Percentiles rank a stretch among this genome's conserved stretches.
Evolutionary conservation across 768 basidiomycete species (phyloP).

Genomic region (Lactarius sanguifluus): DNA sequence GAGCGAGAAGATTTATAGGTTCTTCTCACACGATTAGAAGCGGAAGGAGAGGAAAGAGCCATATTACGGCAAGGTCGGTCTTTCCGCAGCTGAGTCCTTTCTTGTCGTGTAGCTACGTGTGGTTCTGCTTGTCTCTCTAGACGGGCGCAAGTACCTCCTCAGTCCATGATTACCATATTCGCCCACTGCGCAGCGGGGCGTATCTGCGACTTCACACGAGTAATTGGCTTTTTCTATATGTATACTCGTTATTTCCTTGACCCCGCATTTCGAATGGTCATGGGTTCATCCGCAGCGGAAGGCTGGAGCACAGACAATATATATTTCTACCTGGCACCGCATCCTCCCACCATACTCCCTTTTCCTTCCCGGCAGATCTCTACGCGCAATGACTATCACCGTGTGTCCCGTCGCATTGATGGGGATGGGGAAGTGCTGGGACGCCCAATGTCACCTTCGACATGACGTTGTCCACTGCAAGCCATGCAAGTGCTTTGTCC

Average conservation of each 20-base stretch:
- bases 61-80: not conserved
- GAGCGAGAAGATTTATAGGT: not conserved
- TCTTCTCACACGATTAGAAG: not conserved
- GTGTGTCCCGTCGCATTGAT: not conserved
- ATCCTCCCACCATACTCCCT: not conserved
- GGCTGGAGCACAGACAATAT: not conserved
- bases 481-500: conserved; percentile 10
- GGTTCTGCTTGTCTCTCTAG: not conserved
- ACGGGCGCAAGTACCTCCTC: not conserved
- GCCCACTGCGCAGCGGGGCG: not conserved
- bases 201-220: not conserved
- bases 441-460: not conserved
- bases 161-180: not conserved
- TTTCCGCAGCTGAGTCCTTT: too few relatives aligned
- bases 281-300: conserved; percentile 2
- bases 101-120: not conserved
- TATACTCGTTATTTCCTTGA: not conserved
- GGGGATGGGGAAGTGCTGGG: not conserved
- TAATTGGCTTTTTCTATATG: not conserved
- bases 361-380: not conserved
- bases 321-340: not conserved
- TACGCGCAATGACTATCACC: not conserved
- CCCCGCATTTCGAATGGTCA: not conserved
- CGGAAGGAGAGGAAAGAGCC: too few relatives aligned
- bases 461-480: conserved; percentile 3